A percentile compares a stretch with the other conserved stretches of the same genome.
Conservation (phyloP, 345 rosid genomes). For the Mallotus nudiflorus region DNA sequence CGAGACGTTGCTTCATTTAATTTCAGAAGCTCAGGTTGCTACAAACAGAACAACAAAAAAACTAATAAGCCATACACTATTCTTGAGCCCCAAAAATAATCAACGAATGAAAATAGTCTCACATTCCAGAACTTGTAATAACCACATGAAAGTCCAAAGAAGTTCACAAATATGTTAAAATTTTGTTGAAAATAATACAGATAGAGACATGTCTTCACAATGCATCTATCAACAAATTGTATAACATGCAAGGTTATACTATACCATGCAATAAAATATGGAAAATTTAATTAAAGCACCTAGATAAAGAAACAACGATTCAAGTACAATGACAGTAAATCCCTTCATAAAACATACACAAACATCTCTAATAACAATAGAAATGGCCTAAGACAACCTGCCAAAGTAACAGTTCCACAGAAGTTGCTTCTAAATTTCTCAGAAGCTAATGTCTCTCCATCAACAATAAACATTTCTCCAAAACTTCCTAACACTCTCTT, state of each 20-base stretch:
- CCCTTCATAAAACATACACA: not conserved
- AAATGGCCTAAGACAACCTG: not conserved
- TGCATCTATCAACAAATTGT: not conserved
- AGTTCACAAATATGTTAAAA: not conserved
- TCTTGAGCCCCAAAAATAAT: not conserved
- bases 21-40: slow-evolving; percentile 97
- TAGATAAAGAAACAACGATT: not conserved
- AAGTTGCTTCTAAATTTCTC: too few species aligned
- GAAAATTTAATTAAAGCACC: too few species aligned
- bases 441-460: not conserved
- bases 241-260: not conserved
- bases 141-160: not conserved
- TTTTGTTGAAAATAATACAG: not conserved
- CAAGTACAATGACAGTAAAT: not conserved
- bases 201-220: not conserved
- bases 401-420: not conserved
- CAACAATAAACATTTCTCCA: not conserved
- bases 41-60: slow-evolving; percentile 15
- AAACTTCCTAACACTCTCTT: not conserved
- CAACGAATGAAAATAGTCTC: not conserved
- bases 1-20: slow-evolving; percentile 84
- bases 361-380: not conserved
- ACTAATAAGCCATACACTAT: slow-evolving; percentile 15
- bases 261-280: not conserved
- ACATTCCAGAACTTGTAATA: not conserved